These are phyloP conservation scores for Mycena vulgaris DNA, from an alignment of 768 basidiomycete genomes.

Conservation along the genomic window DNA sequence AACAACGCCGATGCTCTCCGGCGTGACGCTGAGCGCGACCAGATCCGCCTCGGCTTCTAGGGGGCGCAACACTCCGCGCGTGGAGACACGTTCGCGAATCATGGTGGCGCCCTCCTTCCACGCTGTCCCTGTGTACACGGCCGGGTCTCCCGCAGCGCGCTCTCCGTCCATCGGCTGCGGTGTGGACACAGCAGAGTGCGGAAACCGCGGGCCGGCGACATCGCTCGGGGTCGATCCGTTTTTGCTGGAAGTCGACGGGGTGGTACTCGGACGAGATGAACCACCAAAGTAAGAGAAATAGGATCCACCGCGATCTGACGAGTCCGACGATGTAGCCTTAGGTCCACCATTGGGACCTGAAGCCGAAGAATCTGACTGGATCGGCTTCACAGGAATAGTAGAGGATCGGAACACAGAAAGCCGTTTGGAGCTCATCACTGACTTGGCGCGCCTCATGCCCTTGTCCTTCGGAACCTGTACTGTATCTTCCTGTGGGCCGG, in stretches of 20 bases:
- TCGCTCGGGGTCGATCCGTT: constrained; percentile 44
- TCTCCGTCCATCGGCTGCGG: constrained; percentile 39
- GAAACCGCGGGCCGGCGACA: constrained; percentile 55
- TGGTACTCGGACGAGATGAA: constrained; percentile 5
- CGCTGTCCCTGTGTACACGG: constrained; percentile 70
- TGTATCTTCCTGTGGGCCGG: neutral
- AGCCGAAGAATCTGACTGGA: neutral
- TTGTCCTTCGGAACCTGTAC: constrained; percentile 3
- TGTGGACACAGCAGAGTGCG: constrained; percentile 31
- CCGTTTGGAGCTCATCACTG: constrained; percentile 18
- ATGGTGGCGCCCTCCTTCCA: constrained; percentile 66
- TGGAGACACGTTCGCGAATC: constrained; percentile 93
- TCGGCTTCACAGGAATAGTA: constrained; percentile 29
- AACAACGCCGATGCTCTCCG: constrained; percentile 78
- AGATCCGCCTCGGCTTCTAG: constrained; percentile 83
- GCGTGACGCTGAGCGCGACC: constrained; percentile 73
- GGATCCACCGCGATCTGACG: constrained; percentile 9
- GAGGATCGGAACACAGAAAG: constrained; percentile 28
- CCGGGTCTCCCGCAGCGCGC: constrained; percentile 72
- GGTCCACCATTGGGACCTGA: neutral
- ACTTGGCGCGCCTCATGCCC: constrained; percentile 23
- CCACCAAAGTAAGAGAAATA: constrained; percentile 27
- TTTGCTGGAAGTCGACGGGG: constrained; percentile 21
- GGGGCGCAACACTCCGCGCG: constrained; percentile 84
- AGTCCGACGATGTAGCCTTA: neutral